Evolutionary conservation across 2,329 filamentous ascomycete species (phyloP), one percentile per base, ranked within the genome.

Genomic region (Alternaria novae-zelandiae): DNA sequence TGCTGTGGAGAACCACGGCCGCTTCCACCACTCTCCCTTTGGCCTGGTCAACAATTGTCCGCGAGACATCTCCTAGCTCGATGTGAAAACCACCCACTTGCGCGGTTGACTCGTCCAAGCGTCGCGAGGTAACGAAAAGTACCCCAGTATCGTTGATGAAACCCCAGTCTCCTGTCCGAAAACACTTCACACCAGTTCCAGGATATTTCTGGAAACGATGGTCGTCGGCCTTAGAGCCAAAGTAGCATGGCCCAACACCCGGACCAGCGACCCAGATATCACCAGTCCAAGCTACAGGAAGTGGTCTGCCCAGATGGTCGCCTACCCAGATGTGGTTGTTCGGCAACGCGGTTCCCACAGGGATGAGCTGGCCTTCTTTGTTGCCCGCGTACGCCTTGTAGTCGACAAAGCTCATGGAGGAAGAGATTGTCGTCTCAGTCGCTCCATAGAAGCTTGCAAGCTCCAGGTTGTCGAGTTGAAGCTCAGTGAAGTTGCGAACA

Each of bases 281-380:
- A 21, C 54, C 54, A 41, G 17, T 57, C 44, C 54, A 57, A 47
- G 23, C 54, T 32, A 28, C 26, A 46, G 54, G 54, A 26, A 57
- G 43, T 36, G 54, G 17, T 17, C 25, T 44, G 15, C 54, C 54
- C 17, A 32, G 28, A 5, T 45, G 32, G 21, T 57, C 44, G 3
- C 41, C 54, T 12, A 47, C 15, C 54, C 54, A 57, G 8, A 57
- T 36, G 11, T 17, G 20, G 15, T 47, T 32, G 43, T 57, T 57
- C 8, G 54, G 54, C 6, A 57, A 32, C 13, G 43, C 17, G 15
- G 9, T n/a, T 12, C 57, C 57, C 20, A 36, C 49, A 6, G 49
- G 57, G 7, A 59, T 47, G 11, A 59, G 17, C 49, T 54, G 46
- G 12, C 57, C 57, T 45, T 59, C 23, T 8, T 41, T 46, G 23